Conservation (phyloP, 768 basidiomycete species). For the Leccinum disarticulatum region DNA sequence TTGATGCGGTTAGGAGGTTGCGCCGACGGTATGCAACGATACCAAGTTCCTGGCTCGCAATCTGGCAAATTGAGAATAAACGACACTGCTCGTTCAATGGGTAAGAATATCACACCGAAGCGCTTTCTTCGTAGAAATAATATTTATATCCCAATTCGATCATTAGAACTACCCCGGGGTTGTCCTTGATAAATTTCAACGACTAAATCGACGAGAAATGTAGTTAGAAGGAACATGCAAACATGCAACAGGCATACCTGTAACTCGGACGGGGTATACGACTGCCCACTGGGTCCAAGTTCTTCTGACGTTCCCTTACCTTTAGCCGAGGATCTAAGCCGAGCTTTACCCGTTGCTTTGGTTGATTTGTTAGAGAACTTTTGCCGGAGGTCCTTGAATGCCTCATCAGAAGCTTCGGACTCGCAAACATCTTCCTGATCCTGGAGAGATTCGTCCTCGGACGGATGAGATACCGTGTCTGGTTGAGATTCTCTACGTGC, state of each 20-base stretch:
- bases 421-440: constrained; percentile 28
- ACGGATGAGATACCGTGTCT: constrained; percentile 16
- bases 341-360: constrained; percentile 40
- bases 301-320: constrained; percentile 38
- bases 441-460: constrained; percentile 23
- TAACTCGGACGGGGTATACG: constrained; percentile 76
- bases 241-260: constrained; percentile 45
- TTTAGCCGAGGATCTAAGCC: constrained; percentile 23
- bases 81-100: background rate
- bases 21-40: constrained; percentile 71
- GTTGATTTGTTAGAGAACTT: constrained; percentile 42
- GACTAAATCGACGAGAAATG: constrained; percentile 18
- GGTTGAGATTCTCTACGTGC: constrained; percentile 16
- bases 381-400: constrained; percentile 47
- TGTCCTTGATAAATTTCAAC: constrained; percentile 58
- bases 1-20: constrained; percentile 73
- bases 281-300: constrained; percentile 65
- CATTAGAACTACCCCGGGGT: constrained; percentile 69
- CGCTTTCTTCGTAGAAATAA: constrained; percentile 82
- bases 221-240: background rate
- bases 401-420: constrained; percentile 45
- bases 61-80: constrained; percentile 39
- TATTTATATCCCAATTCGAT: constrained; percentile 86
- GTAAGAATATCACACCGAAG: constrained; percentile 49
- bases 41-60: constrained; percentile 74